These are phyloP conservation scores for Trypanosoma conorhini DNA, from an alignment of 208 protist species.

Conservation along the genomic window DNA sequence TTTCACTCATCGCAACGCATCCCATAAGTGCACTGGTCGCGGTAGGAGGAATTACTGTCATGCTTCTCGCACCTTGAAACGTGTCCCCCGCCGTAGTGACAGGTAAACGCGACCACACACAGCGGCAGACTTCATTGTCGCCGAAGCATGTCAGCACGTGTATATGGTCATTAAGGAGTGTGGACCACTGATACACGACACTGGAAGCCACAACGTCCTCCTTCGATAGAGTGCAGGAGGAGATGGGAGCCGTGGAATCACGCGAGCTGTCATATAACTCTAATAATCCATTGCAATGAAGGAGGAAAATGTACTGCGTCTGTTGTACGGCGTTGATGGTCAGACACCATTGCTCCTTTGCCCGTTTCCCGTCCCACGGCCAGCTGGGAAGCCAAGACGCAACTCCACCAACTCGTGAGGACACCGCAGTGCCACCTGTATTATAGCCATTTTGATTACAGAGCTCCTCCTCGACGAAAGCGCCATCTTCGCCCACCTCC, in stretches of 20 bases:
- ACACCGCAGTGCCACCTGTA: not conserved
- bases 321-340: conserved; percentile 67
- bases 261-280: conserved; percentile 56
- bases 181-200: conserved; percentile 26
- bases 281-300: conserved; percentile 67
- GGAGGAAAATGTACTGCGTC: conserved; percentile 47
- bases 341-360: conserved; percentile 37
- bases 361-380: conserved; percentile 12
- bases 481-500: conserved; percentile 52
- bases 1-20: conserved; percentile 39
- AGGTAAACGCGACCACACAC: conserved; percentile 55
- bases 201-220: conserved; percentile 22
- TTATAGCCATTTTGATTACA: conserved; percentile 12
- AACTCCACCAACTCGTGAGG: not conserved
- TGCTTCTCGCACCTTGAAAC: conserved; percentile 11
- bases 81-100: not conserved
- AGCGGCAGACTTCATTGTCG: conserved; percentile 34
- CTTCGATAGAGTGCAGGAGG: conserved; percentile 41
- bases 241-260: conserved; percentile 24
- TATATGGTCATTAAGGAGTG: conserved; percentile 27
- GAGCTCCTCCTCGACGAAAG: conserved; percentile 26
- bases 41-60: conserved; percentile 45
- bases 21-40: conserved; percentile 49
- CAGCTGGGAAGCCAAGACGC: conserved; percentile 24
- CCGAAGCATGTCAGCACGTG: conserved; percentile 68